Conservation (phyloP, 208 protist species). For the Crithidia acanthocephali region DNA sequence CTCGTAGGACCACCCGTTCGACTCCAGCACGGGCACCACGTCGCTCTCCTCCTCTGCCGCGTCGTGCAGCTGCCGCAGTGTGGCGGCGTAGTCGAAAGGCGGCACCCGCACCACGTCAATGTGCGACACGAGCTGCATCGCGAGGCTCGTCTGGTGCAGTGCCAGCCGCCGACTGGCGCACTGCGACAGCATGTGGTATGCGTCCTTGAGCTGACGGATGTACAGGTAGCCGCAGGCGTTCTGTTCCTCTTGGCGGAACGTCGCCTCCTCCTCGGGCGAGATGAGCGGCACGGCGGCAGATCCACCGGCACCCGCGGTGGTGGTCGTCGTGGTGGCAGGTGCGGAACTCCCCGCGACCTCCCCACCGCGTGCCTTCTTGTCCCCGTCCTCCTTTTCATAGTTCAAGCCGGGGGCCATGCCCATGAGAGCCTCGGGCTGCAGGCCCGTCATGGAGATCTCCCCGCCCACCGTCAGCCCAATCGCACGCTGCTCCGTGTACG, state of each 20-base stretch:
- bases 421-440: slow-evolving; percentile 52
- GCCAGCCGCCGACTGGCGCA: slow-evolving; percentile 70
- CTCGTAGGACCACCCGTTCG: slow-evolving; percentile 26
- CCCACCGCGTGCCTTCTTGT: slow-evolving; percentile 9
- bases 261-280: slow-evolving; percentile 17
- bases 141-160: slow-evolving; percentile 52
- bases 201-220: slow-evolving; percentile 57
- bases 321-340: not conserved
- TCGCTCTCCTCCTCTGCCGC: slow-evolving; percentile 29
- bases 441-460: slow-evolving; percentile 44
- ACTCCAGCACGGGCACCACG: slow-evolving; percentile 16
- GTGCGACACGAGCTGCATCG: slow-evolving; percentile 63
- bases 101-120: slow-evolving; percentile 66
- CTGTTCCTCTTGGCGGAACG: slow-evolving; percentile 45
- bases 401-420: slow-evolving; percentile 41
- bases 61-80: slow-evolving; percentile 22
- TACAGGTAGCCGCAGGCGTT: slow-evolving; percentile 68
- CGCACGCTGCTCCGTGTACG: slow-evolving; percentile 70
- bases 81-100: slow-evolving; percentile 49
- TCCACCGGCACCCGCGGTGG: not conserved
- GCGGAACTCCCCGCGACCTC: not conserved
- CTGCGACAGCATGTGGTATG: slow-evolving; percentile 56
- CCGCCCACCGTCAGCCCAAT: slow-evolving; percentile 69
- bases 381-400: not conserved
- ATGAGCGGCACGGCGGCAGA: slow-evolving; percentile 5